Conservation (phyloP, 2,329 filamentous ascomycete genomes). For the Diaporthe humulicola region DNA sequence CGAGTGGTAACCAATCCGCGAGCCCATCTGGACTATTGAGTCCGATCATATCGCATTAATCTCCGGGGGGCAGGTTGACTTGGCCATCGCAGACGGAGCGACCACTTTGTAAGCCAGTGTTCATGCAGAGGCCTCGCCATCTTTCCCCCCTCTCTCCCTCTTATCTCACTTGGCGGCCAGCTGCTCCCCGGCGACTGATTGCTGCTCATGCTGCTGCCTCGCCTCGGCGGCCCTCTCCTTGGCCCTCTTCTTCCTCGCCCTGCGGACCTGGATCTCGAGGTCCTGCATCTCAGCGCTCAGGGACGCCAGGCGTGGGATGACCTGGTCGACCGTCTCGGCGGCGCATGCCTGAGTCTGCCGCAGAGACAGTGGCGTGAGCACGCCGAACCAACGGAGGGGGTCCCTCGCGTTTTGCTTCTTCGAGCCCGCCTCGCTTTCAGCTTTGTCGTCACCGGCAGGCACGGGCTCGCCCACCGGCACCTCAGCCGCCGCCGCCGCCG, state of each 20-base stretch:
- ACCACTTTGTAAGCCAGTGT: background rate
- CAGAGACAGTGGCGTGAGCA: slow-evolving; percentile 65
- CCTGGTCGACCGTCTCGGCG: slow-evolving; percentile 65
- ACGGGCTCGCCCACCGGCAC: slow-evolving; percentile 29
- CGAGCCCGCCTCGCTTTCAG: slow-evolving; percentile 33
- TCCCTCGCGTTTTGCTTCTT: slow-evolving; percentile 53
- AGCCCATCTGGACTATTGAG: slow-evolving; percentile 6
- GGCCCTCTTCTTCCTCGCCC: slow-evolving; percentile 68
- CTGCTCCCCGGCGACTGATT: background rate
- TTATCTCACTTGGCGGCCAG: slow-evolving; percentile 27
- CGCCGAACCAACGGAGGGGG: slow-evolving; percentile 71
- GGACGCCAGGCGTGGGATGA: slow-evolving; percentile 69
- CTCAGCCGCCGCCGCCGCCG: slow-evolving; percentile 4
- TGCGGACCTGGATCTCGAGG: slow-evolving; percentile 78
- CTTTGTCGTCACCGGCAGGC: slow-evolving; percentile 31
- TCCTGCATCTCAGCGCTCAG: slow-evolving; percentile 71
- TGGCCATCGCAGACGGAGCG: background rate
- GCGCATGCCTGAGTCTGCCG: slow-evolving; percentile 72
- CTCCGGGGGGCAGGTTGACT: background rate
- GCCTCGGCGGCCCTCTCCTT: slow-evolving; percentile 57
- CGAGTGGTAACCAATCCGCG: background rate
- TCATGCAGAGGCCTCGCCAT: background rate
- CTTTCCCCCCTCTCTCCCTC: background rate
- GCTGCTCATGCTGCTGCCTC: slow-evolving; percentile 45
- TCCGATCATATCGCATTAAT: slow-evolving; percentile 24